Base-by-base conservation (phyloP, 2,329 filamentous ascomycete species). In the Penicillium sp. region DNA sequence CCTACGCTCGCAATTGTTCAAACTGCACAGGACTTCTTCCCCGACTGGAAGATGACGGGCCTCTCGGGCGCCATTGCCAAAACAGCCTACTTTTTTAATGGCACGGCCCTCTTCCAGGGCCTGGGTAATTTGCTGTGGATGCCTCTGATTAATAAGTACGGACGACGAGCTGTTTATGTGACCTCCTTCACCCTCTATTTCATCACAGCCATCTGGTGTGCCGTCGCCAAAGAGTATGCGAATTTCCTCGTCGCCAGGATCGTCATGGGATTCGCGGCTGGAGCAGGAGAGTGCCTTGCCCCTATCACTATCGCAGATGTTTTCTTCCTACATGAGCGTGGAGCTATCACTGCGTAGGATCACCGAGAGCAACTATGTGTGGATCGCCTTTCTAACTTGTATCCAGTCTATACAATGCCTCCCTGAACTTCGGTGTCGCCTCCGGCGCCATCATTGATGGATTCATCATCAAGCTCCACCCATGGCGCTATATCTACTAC, bases 301-400 rank as follows among this genome's bases (percentile, higher is more conserved):
- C 81, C 81, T 0, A 70, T 81, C 7, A 82, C 80, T 1, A 81
- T 84, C 44, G 72, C 80, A 2, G 82, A 85, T 58, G 67, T 84
- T 27, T 85, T 84, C 68, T 85, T 83, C 64, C 69, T 85, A 15
- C 82, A 85, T 56, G 79, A 85, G 62, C 73, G 82, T 46, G 59
- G 46, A 43, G 43, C 52, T 2, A 55, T 57, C 12, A 57, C 52
- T n/a, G 55, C 52, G 55, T 57, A 55, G 33, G 43, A 26, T 4
- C 20, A 26, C 23, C 7, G 4, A 6, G 23, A 43, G 4, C 11
- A 7, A 12, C 3, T 31, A 4, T 15, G 9, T 1, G 18, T 9
- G 42, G 4, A n/a, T 8, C 35, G 14, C 15, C 43, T 22, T 26
- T 8, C 29, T 23, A n/a, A n/a, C 14, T 9, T 29, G 1, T n/a